Evolutionary conservation across 306 rosid species (phyloP).

Genomic region (Geum urbanum): DNA sequence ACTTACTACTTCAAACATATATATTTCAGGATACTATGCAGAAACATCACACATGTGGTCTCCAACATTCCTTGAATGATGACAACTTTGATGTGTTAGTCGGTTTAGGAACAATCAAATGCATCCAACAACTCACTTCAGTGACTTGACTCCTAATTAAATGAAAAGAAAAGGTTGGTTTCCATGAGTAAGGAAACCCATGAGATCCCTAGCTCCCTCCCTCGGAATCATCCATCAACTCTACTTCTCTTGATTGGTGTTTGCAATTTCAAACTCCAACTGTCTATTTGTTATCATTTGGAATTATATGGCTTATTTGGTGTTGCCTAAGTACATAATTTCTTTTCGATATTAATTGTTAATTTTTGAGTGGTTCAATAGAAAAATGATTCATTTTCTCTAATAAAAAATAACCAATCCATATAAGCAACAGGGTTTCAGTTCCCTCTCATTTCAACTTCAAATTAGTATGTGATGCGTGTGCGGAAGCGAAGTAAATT

Average conservation of each 20-base stretch:
- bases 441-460: neutral
- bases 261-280: neutral
- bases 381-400: neutral
- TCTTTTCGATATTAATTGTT: neutral
- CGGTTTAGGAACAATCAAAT: neutral
- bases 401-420: neutral
- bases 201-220: neutral
- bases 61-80: neutral
- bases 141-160: neutral
- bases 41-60: constrained; percentile 1
- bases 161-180: neutral
- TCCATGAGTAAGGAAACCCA: neutral
- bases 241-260: neutral
- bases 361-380: neutral
- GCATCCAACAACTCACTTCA: neutral
- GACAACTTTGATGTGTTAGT: constrained; percentile 9
- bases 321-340: no score
- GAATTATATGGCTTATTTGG: neutral
- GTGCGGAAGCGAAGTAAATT: no score
- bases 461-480: neutral
- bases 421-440: neutral
- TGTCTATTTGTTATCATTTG: neutral
- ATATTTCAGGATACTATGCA: neutral
- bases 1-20: neutral
- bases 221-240: neutral